phyloP scores from a whole-genome alignment of 2,329 filamentous ascomycete species.

The Diaporthe citrichinensis region DNA sequence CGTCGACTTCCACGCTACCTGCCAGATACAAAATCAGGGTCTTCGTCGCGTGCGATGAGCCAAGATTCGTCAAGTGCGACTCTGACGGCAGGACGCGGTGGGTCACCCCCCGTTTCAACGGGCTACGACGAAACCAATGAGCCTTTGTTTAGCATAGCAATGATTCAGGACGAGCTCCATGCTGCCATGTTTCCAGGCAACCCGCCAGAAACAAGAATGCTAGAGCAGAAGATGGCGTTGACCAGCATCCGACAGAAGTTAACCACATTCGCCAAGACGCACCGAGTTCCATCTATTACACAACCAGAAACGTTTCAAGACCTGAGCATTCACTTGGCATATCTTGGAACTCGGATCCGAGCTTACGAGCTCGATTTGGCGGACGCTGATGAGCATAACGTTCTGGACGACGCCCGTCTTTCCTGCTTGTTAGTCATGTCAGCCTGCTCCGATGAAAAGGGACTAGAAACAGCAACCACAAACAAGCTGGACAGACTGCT shows the following conservation, averaged over 20 bases:
- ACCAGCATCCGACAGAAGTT: background rate
- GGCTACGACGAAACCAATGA: background rate
- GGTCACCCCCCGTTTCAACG: background rate
- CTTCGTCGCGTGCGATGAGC: constrained; percentile 2
- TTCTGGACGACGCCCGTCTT: constrained; percentile 12
- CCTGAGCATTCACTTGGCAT: constrained; percentile 18
- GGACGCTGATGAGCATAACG: background rate
- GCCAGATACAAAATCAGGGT: background rate
- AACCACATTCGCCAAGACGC: background rate
- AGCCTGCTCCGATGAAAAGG: background rate
- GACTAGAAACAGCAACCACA: background rate
- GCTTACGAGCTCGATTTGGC: background rate
- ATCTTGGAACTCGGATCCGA: constrained; percentile 21
- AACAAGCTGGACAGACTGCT: background rate
- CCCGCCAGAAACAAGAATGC: background rate
- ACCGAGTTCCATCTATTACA: background rate
- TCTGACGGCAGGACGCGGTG: background rate
- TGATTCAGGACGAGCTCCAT: constrained; percentile 13
- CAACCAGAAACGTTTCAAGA: background rate
- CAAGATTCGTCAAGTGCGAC: background rate
- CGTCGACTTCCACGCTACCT: constrained; percentile 10
- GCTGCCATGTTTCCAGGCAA: background rate
- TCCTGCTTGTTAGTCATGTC: background rate
- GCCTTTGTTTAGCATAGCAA: background rate
- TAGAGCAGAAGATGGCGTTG: background rate